Base-by-base conservation (phyloP, 2,329 filamentous ascomycete genomes). In the Colletotrichum sp. region DNA sequence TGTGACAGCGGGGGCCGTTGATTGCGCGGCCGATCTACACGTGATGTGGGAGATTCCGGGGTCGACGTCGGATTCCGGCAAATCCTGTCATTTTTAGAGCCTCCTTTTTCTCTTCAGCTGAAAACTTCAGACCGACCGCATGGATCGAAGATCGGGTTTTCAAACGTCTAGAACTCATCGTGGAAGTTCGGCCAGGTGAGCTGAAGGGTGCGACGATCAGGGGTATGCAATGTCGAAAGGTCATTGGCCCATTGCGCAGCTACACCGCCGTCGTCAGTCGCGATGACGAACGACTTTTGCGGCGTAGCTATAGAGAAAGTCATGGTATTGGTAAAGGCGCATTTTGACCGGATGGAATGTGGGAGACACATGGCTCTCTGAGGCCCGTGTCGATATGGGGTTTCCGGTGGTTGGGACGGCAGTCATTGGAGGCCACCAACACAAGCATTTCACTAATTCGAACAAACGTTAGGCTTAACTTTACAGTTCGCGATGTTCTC, bases 21-120 rank as follows among this genome's bases (percentile, higher is more conserved):
- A 63, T 70, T 70, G 57, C 68, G 68, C 68, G 68, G 68, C 68
- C 68, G 57, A 70, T 61, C 68, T 70, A 48, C 68, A 63, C 68
- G 68, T 70, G 68, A 70, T 70, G 68, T 63, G 68, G 68, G 68
- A 70, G 68, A 32, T 32, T 57, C 68, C 68, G 68, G 57, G 22
- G 15, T 48, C 34, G n/a, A 70, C 30, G 57, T 32, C 57, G 13
- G 27, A 70, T 61, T 70, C 19, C 55, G 57, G 68, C 27, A 63
- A 63, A 30, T 32, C n/a, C 25, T 48, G 22, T 25, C 34, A 70
- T 63, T 63, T 63, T 48, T 52, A 63, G 55, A 63, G 36, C 55
- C 57, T 70, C 55, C 32, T 69, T 61, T 69, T 28, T 22, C 25
- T 36, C 16, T 36, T 27, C 55, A 69, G 67, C 67, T 69, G 67